A percentile compares a stretch with the other conserved stretches of the same genome.
These are phyloP conservation scores for Penicillium sp. DNA, from an alignment of 2,329 filamentous ascomycete species.

Conservation along the genomic window DNA sequence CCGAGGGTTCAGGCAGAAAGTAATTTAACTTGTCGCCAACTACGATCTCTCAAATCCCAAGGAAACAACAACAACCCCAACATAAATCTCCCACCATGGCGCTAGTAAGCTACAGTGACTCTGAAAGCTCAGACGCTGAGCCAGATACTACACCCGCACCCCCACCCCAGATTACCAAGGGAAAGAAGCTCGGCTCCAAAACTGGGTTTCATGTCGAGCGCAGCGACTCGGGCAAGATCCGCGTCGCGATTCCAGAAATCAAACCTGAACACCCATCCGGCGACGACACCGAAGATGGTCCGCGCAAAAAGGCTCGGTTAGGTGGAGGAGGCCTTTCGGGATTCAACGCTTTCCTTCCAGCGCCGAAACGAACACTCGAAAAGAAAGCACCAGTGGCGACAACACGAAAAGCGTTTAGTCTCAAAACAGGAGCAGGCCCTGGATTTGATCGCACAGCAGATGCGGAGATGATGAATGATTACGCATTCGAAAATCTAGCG, in stretches of 20 bases:
- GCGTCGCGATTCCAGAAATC: constrained; percentile 69
- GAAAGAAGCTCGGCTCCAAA: constrained; percentile 35
- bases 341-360: constrained; percentile 82
- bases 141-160: constrained; percentile 33
- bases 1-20: background rate
- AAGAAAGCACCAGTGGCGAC: constrained; percentile 38
- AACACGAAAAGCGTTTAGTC: constrained; percentile 61
- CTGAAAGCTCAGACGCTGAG: constrained; percentile 66
- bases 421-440: constrained; percentile 81
- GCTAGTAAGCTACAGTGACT: constrained; percentile 81
- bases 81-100: constrained; percentile 56
- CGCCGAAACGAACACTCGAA: constrained; percentile 64
- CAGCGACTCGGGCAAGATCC: constrained; percentile 78
- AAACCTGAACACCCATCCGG: constrained; percentile 37
- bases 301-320: constrained; percentile 68
- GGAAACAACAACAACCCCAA: background rate
- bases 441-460: constrained; percentile 70
- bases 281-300: constrained; percentile 49
- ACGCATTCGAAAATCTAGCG: constrained; percentile 30
- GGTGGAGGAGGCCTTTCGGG: constrained; percentile 71
- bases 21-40: background rate
- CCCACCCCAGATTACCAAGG: constrained; percentile 3
- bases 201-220: constrained; percentile 75
- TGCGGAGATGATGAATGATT: constrained; percentile 36
- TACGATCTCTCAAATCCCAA: background rate